Evolutionary conservation across 192 early-diverging fungal species (phyloP).

Genomic region (Backusella morwellensis): DNA sequence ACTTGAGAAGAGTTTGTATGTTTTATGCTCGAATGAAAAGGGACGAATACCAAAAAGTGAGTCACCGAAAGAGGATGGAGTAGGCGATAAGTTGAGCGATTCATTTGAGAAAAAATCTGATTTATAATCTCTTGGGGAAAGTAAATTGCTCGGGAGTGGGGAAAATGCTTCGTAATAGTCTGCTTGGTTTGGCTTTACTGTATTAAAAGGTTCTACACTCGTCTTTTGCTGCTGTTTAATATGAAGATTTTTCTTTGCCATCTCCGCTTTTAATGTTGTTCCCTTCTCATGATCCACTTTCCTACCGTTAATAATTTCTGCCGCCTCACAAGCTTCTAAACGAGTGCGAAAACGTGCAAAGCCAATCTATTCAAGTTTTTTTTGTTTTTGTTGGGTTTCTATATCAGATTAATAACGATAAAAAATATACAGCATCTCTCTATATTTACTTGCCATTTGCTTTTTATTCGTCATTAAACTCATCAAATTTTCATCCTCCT

Average conservation of each 20-base stretch:
- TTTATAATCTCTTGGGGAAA: slow-evolving; percentile 44
- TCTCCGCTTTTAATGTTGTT: slow-evolving; percentile 90
- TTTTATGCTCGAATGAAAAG: slow-evolving; percentile 32
- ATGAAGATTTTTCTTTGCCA: slow-evolving; percentile 99
- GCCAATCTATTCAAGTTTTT: slow-evolving; percentile 72
- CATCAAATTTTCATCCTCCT: slow-evolving; percentile 49
- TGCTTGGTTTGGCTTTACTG: not conserved
- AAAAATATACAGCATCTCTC: not conserved
- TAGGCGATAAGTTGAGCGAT: slow-evolving; percentile 27
- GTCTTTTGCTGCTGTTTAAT: slow-evolving; percentile 58
- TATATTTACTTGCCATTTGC: slow-evolving; percentile 26
- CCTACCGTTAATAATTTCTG: slow-evolving; percentile 83
- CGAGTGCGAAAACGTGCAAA: slow-evolving; percentile 96
- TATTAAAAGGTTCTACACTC: not conserved
- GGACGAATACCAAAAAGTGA: slow-evolving; percentile 28
- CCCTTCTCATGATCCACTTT: slow-evolving; percentile 87
- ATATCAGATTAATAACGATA: not conserved
- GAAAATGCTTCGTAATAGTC: slow-evolving; percentile 41
- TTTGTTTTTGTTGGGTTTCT: not conserved
- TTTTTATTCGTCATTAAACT: slow-evolving; percentile 10
- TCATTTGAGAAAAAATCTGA: slow-evolving; percentile 5
- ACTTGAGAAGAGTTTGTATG: not conserved
- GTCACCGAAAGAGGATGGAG: slow-evolving; percentile 36
- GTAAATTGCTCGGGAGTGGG: slow-evolving; percentile 53
- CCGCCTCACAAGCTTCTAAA: slow-evolving; percentile 85